Base-by-base conservation (phyloP, 2,329 filamentous ascomycete genomes). In the Nemania bipapillata region DNA sequence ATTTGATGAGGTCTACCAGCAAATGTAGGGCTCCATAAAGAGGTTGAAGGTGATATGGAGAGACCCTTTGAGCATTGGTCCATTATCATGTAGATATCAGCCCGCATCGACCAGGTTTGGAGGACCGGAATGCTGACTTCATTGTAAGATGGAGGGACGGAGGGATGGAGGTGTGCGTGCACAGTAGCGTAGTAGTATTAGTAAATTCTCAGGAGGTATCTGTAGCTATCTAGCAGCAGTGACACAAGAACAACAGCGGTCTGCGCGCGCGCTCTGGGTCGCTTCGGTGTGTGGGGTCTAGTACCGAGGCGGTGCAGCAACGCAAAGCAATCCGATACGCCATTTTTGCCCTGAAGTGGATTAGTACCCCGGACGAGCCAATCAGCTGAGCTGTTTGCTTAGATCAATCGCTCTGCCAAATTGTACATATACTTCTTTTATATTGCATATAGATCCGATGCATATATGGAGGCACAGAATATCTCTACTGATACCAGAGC, bases 71-170 rank as follows among this genome's bases (percentile, higher is more conserved):
- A 64, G 50, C 49, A 61, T 66, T 69, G 66, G 42, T 64, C 66
- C 69, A 69, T 71, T 47, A 50, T 63, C 54, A 45, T 35, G 32
- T 28, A 28, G 20, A 26, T 59, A n/a, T 64, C 54, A 45, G 54
- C 24, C 50, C 50, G 26, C 49, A 40, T 59, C 50, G 50, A 59
- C 58, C 47, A 50, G 63, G 59, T 32, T 54, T 55, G 53, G 32
- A 57, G 57, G 49, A 26, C 52, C 53, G 61, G 61, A 56, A 40
- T 42, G 53, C 53, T 62, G 65, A 61, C 65, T 57, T 64, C 65
- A 56, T 61, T 56, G 32, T 20, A 54, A 20, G 37, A 55, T 22
- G 50, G 49, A 32, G 15, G 45, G 26, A 15, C 15, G 5, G 17
- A 7, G 3, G 32, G 26, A 11, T 11, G 32, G 12, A 15, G 50